phyloP scores from a whole-genome alignment of 2,329 filamentous ascomycete genomes.

The Xylaria hypoxylon region DNA sequence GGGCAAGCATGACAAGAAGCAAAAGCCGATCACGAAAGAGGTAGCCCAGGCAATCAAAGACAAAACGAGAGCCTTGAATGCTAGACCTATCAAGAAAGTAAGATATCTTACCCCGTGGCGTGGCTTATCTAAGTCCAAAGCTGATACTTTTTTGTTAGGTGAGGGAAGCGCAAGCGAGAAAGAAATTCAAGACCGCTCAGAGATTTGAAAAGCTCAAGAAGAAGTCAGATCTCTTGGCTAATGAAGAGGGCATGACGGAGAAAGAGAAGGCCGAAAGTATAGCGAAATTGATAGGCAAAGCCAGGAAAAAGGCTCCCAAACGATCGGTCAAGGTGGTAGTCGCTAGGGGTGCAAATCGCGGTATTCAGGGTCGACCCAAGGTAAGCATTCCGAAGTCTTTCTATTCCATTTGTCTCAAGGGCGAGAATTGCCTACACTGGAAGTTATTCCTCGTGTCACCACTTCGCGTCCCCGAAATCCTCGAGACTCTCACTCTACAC shows the following conservation, averaged over 20 bases:
- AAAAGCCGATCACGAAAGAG: slow-evolving; percentile 91
- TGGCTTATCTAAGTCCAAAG: not conserved
- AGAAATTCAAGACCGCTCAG: slow-evolving; percentile 96
- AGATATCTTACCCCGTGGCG: not conserved
- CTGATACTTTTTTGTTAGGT: slow-evolving; percentile 54
- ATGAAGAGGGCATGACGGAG: slow-evolving; percentile 93
- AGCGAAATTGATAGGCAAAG: slow-evolving; percentile 81
- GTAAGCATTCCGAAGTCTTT: slow-evolving; percentile 51
- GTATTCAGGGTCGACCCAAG: slow-evolving; percentile 85
- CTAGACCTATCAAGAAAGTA: slow-evolving; percentile 78
- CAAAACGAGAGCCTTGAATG: slow-evolving; percentile 76
- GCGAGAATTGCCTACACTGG: not conserved
- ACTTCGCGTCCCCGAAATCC: not conserved
- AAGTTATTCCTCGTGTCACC: not conserved
- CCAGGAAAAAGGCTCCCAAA: slow-evolving; percentile 83
- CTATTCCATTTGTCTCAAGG: not conserved
- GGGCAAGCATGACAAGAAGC: slow-evolving; percentile 80
- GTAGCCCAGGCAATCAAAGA: slow-evolving; percentile 93
- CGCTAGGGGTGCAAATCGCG: slow-evolving; percentile 84
- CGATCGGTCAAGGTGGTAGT: slow-evolving; percentile 88
- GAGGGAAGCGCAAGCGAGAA: slow-evolving; percentile 92
- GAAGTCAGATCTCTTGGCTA: slow-evolving; percentile 90
- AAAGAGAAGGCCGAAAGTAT: slow-evolving; percentile 94
- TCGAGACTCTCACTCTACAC: not conserved
- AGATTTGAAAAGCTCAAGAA: slow-evolving; percentile 93